phyloP scores from a whole-genome alignment of 2,329 filamentous ascomycete genomes.

The Colletotrichum navitas region DNA sequence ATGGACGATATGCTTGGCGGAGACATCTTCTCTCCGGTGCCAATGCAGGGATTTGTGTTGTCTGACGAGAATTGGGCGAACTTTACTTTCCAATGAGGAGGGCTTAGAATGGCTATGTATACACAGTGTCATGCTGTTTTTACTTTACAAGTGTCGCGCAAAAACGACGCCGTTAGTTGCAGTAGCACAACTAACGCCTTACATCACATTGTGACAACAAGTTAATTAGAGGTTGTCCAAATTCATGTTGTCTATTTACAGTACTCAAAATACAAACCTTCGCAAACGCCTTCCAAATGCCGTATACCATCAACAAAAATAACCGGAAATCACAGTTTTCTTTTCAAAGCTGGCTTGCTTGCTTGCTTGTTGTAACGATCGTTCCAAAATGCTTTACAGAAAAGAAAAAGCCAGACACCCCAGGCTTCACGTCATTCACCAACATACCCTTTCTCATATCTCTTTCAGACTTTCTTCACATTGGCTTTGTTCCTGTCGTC shows the following conservation, averaged over 20 bases:
- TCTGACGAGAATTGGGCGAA: neutral
- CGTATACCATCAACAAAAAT: neutral
- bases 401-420: neutral
- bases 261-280: neutral
- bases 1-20: too few species aligned
- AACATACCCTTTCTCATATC: neutral
- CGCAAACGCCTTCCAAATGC: neutral
- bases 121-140: too few species aligned
- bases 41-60: neutral
- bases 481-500: neutral
- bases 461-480: neutral
- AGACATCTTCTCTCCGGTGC: neutral
- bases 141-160: too few species aligned
- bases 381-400: constrained; percentile 9
- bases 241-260: neutral
- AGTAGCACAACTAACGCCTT: too few species aligned
- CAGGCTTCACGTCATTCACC: neutral
- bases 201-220: too few species aligned
- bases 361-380: neutral
- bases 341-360: neutral
- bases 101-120: too few species aligned
- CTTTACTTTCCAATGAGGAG: neutral
- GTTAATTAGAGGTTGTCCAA: neutral
- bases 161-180: too few species aligned
- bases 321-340: neutral